Percentiles rank a stretch among this genome's conserved stretches.
These are phyloP conservation scores for Ceratobasidium sp. DNA, from an alignment of 1,284 basidiomycete species.

Conservation along the genomic window DNA sequence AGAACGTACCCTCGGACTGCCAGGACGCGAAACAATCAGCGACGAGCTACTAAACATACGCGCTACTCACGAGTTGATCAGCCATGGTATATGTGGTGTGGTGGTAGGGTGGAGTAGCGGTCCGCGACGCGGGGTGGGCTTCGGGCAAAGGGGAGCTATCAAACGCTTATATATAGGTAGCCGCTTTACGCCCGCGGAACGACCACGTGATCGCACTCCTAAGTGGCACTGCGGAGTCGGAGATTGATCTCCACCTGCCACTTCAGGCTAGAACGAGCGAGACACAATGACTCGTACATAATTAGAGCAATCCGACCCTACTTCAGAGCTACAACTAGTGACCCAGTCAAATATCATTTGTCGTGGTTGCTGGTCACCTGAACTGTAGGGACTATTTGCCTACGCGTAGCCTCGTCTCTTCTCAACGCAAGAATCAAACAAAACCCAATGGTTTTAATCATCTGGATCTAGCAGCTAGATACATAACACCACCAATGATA, in stretches of 20 bases:
- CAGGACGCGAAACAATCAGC: slow-evolving; percentile 35
- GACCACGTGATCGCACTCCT: slow-evolving; percentile 3
- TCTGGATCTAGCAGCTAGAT: too few species aligned
- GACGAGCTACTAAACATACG: slow-evolving; percentile 21
- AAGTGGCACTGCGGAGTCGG: not conserved
- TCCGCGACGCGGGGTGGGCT: slow-evolving; percentile 8
- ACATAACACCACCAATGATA: too few species aligned
- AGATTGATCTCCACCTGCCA: not conserved
- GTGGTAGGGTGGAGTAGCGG: slow-evolving; percentile 1
- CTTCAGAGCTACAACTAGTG: too few species aligned
- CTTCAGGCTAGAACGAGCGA: not conserved
- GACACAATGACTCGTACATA: not conserved
- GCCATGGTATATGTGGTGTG: slow-evolving; percentile 57
- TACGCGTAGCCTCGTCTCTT: too few species aligned
- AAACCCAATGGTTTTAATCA: too few species aligned
- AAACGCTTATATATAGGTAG: slow-evolving; percentile 13
- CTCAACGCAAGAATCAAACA: too few species aligned
- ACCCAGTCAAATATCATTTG: too few species aligned
- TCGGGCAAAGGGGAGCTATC: slow-evolving; percentile 31
- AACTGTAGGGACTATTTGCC: too few species aligned
- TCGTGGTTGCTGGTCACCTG: too few species aligned
- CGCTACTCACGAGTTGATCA: slow-evolving; percentile 68
- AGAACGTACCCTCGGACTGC: slow-evolving; percentile 70
- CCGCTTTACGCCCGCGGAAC: slow-evolving; percentile 6
- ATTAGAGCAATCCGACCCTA: not conserved